Base-by-base conservation (phyloP, 805 yeast species). In the Phaffomyces opuntiae region DNA sequence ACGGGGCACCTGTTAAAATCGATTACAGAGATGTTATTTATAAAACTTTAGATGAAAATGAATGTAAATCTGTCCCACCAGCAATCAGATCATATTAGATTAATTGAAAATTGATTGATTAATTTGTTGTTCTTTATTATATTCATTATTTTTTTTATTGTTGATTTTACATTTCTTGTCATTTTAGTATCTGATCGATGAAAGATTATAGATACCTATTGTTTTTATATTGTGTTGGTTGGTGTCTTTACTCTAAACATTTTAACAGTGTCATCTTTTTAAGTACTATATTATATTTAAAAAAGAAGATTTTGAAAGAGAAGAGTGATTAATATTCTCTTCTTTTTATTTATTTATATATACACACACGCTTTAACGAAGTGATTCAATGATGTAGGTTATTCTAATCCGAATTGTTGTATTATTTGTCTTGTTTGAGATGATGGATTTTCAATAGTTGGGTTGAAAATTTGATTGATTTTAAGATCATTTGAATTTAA, bases 31-130 rank as follows among this genome's bases (percentile, higher is more conserved):
- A 73, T 47, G 98, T 93, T 57, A 78, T 87, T 60, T 72, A 74
- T 56, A 74, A 80, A 49, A 91, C 99, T 38, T 78, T 91, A 68
- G 96, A 93, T 70, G 95, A 80, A 70, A 73, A 69, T 53, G 98
- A 91, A 70, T 89, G 96, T 78, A 86, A 88, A 70, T 75, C 96
- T 42, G 96, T 91, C 53, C 98, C 98, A 55, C 98, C 98, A 49
- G 93, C 95, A 48, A 82, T 85, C 72, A 91, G 99, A 80, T 89
- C 88, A 51, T 91, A 91, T 69, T 91, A 81, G 36, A 35, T 35
- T 7, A 9, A 5, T n/a, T 7, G 16, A 9, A 31, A 14, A 29
- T 29, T 31, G 3, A 13, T 31, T n/a, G 17, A n/a, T 33, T 35
- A 19, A 9, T 31, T 27, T 42, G 36, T 29, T 29, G 31, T 29